Percentiles rank a stretch among this genome's conserved stretches.
Evolutionary conservation across 23 red algal species (phyloP).

Genomic region (Gracilaria vermiculophylla): DNA sequence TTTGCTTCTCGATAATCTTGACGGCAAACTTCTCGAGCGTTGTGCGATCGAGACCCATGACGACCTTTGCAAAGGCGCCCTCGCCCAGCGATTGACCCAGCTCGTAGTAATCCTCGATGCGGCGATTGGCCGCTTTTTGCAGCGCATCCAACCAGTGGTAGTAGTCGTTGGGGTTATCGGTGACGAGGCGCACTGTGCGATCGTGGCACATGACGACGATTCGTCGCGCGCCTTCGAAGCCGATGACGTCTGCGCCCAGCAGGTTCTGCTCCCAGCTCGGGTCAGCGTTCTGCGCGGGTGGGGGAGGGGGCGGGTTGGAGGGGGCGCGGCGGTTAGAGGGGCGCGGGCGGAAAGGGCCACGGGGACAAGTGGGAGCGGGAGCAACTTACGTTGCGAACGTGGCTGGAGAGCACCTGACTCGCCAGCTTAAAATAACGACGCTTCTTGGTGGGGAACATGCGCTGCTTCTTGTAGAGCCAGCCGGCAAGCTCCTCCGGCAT

Average conservation of each 20-base stretch:
- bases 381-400: slow-evolving; percentile 70
- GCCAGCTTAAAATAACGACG: slow-evolving; percentile 77
- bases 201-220: slow-evolving; percentile 70
- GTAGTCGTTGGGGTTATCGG: slow-evolving; percentile 55
- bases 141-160: slow-evolving; percentile 73
- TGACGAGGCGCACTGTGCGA: slow-evolving; percentile 73
- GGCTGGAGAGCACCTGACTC: slow-evolving; percentile 68
- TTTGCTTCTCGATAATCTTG: slow-evolving; percentile 93
- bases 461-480: slow-evolving; percentile 70
- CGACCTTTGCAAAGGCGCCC: slow-evolving; percentile 91
- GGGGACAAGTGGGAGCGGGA: background rate
- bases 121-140: slow-evolving; percentile 67
- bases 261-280: slow-evolving; percentile 72
- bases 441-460: slow-evolving; percentile 73
- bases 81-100: slow-evolving; percentile 82
- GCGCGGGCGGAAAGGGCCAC: background rate
- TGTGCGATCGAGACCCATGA: slow-evolving; percentile 84
- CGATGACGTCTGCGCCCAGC: slow-evolving; percentile 64
- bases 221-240: slow-evolving; percentile 36
- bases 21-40: slow-evolving; percentile 90
- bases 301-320: background rate
- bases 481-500: slow-evolving; percentile 78
- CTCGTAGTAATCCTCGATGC: slow-evolving; percentile 86
- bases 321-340: background rate
- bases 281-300: slow-evolving; percentile 26